Conservation (phyloP, 2,329 filamentous ascomycete genomes). For the Acrocalymma vagum region DNA sequence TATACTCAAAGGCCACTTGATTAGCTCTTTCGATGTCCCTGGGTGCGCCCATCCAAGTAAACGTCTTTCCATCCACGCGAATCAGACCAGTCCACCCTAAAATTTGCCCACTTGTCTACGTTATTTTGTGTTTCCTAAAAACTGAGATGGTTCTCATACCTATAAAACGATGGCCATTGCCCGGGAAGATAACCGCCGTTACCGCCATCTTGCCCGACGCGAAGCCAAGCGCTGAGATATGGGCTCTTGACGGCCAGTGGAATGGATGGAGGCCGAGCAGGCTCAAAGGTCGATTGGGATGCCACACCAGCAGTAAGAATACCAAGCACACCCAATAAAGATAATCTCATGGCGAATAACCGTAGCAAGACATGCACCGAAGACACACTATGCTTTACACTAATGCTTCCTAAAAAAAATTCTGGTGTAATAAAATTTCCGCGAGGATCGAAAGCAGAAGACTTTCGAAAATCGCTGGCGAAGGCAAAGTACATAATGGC, state of each 20-base stretch:
- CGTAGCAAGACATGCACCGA: not conserved
- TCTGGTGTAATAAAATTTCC: no score
- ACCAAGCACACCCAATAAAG: slow-evolving; percentile 22
- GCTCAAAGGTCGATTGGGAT: slow-evolving; percentile 64
- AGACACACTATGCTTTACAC: no score
- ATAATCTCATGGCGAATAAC: slow-evolving; percentile 27
- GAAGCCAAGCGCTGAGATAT: slow-evolving; percentile 76
- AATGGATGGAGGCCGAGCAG: slow-evolving; percentile 71
- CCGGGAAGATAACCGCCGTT: slow-evolving; percentile 74
- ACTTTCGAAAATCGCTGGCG: no score
- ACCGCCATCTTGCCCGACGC: slow-evolving; percentile 67
- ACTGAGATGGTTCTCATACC: slow-evolving; percentile 55
- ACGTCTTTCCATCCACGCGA: slow-evolving; percentile 64
- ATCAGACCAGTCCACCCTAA: slow-evolving; percentile 75
- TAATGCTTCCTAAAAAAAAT: no score
- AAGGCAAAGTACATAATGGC: no score
- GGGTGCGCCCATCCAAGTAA: slow-evolving; percentile 56
- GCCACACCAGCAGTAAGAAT: slow-evolving; percentile 20
- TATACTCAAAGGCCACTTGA: slow-evolving; percentile 73
- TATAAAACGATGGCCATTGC: slow-evolving; percentile 74
- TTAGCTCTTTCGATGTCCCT: slow-evolving; percentile 59
- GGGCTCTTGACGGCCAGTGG: slow-evolving; percentile 79
- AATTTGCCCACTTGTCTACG: slow-evolving; percentile 58
- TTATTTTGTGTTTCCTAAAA: slow-evolving; percentile 12
- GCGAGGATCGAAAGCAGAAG: no score